Percentiles rank a stretch among this genome's conserved stretches.
Conservation (phyloP, 1,284 basidiomycete species). For the Cutaneotrichosporon sp. region DNA sequence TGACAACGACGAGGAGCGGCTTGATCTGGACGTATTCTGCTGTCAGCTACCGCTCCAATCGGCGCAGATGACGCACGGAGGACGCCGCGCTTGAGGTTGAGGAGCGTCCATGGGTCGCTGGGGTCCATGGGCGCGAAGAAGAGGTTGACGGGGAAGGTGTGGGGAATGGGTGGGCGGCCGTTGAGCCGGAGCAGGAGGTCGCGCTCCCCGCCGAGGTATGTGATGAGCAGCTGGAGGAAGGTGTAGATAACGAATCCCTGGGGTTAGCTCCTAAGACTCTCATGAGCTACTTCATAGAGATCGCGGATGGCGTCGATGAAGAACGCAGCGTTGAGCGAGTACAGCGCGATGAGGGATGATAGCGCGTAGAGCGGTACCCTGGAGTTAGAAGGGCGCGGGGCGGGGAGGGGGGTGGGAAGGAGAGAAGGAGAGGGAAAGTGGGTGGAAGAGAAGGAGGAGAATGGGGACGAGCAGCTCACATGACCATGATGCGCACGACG, state of each 20-base stretch:
- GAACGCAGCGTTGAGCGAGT: conserved; percentile 92
- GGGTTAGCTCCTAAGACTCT: conserved; percentile 13
- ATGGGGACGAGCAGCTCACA: too few species aligned
- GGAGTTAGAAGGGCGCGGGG: too few species aligned
- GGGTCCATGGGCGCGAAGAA: conserved; percentile 74
- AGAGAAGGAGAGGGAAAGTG: too few species aligned
- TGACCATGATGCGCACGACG: conserved; percentile 94
- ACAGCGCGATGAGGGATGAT: conserved; percentile 87
- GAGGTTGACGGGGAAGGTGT: conserved; percentile 80
- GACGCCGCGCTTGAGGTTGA: conserved; percentile 92
- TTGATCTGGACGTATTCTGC: conserved; percentile 97
- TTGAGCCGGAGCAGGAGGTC: conserved; percentile 88
- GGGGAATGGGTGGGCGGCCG: conserved; percentile 80
- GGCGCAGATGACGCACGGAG: conserved; percentile 70
- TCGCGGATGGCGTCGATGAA: conserved; percentile 94
- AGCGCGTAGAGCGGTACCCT: conserved; percentile 87
- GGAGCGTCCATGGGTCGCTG: conserved; percentile 89
- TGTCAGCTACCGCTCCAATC: background rate
- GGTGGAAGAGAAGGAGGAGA: too few species aligned
- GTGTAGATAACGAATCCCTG: conserved; percentile 97
- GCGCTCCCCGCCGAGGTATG: conserved; percentile 89
- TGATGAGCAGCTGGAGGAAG: conserved; percentile 78
- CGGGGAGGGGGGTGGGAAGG: too few species aligned
- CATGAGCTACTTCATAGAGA: conserved; percentile 83
- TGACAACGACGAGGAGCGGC: conserved; percentile 80